phyloP scores from a whole-genome alignment of 2,329 filamentous ascomycete species.

The Alternaria sp. region DNA sequence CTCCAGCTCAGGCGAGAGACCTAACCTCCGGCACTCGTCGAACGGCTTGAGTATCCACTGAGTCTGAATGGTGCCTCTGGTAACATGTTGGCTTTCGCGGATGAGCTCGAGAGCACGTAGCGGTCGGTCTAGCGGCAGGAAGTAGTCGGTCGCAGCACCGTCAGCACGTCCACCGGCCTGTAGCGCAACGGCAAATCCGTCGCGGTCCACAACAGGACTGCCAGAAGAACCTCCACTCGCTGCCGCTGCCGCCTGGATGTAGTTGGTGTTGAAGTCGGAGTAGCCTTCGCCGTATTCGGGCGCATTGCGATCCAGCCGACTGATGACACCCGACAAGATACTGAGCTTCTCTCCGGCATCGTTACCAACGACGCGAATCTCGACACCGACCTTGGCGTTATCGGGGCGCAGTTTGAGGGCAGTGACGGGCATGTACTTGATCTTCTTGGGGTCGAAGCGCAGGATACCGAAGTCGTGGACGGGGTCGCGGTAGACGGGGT shows the following conservation, averaged over 20 bases:
- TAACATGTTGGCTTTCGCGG: constrained; percentile 74
- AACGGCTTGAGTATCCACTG: constrained; percentile 98
- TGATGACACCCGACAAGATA: constrained; percentile 97
- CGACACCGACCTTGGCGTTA: constrained; percentile 83
- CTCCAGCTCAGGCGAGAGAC: constrained; percentile 85
- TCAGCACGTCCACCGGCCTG: constrained; percentile 94
- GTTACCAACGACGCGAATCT: constrained; percentile 97
- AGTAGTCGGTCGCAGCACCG: constrained; percentile 96
- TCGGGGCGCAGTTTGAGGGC: constrained; percentile 83
- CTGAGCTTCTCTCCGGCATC: constrained; percentile 98
- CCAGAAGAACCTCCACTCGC: constrained; percentile 98
- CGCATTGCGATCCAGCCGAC: constrained; percentile 91
- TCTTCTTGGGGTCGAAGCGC: constrained; percentile 91
- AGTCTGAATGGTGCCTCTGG: constrained; percentile 96
- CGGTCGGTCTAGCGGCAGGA: constrained; percentile 90
- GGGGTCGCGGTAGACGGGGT: constrained; percentile 95
- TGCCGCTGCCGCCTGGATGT: constrained; percentile 96
- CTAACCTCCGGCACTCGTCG: constrained; percentile 91
- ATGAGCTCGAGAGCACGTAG: constrained; percentile 86
- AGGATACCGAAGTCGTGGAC: constrained; percentile 98
- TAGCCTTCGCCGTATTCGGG: constrained; percentile 96
- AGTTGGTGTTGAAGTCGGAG: constrained; percentile 94
- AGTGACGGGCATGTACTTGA: constrained; percentile 94
- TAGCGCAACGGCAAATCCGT: constrained; percentile 87
- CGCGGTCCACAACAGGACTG: constrained; percentile 94